Evolutionary conservation across 148 eudicot species (phyloP).

Genomic region (Rhododendron henanense): DNA sequence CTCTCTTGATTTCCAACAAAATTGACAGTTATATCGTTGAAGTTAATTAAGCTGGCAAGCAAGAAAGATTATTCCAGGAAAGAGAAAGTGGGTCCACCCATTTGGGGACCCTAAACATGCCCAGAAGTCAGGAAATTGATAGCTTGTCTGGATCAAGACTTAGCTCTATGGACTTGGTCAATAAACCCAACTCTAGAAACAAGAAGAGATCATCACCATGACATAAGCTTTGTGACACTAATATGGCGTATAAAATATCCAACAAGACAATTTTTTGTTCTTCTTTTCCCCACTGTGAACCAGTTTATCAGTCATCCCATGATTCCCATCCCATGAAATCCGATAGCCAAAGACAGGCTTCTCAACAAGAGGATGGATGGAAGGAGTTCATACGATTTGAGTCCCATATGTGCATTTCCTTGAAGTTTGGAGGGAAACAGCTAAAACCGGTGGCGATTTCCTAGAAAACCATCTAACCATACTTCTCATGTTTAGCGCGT

Average conservation of each 20-base stretch:
- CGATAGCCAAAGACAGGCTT: background rate
- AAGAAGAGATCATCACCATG: no score
- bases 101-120: background rate
- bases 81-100: background rate
- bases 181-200: background rate
- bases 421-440: background rate
- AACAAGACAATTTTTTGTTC: no score
- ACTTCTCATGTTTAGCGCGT: no score
- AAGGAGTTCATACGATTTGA: background rate
- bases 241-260: no score
- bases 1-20: no score
- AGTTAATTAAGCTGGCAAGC: background rate
- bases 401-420: background rate
- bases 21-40: background rate
- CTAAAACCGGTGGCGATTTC: background rate
- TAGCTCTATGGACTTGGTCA: background rate
- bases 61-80: background rate
- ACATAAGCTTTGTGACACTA: no score
- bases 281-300: no score
- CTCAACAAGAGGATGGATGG: background rate
- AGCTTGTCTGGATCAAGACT: background rate
- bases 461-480: background rate
- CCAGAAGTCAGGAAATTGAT: background rate
- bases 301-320: no score
- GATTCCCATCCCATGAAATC: no score